Evolutionary conservation across 2,329 filamentous ascomycete species (phyloP).

Genomic region (Nigrospora sphaerica): DNA sequence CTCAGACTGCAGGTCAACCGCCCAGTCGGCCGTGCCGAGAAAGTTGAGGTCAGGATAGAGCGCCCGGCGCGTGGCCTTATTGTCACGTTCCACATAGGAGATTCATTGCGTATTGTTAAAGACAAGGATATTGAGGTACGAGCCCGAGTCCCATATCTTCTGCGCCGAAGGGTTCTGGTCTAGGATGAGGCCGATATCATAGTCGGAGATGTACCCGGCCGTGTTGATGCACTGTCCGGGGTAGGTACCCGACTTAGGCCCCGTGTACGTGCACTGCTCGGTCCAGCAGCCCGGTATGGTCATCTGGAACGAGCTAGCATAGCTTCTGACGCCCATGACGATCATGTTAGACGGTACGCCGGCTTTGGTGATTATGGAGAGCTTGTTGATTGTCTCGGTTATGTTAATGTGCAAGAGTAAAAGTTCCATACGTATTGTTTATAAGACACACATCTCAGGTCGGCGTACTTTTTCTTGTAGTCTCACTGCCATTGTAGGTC

Average conservation of each 20-base stretch:
- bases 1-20: too few relatives aligned
- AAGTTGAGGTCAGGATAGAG: too few relatives aligned
- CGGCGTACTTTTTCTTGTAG: too few relatives aligned
- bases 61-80: neutral
- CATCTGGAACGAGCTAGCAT: conserved; percentile 27
- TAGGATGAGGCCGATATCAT: conserved; percentile 18
- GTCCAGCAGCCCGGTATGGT: conserved; percentile 13
- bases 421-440: too few relatives aligned
- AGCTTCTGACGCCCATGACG: conserved; percentile 22
- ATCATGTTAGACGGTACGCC: conserved; percentile 21
- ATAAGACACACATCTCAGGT: too few relatives aligned
- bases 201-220: conserved; percentile 22
- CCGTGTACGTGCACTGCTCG: neutral
- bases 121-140: neutral
- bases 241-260: conserved; percentile 9
- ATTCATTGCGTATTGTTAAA: neutral
- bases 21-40: too few relatives aligned
- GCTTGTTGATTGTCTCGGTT: conserved; percentile 25
- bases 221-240: conserved; percentile 20
- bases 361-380: conserved; percentile 29
- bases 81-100: neutral
- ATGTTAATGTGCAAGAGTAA: conserved; percentile 33
- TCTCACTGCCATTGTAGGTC: too few relatives aligned
- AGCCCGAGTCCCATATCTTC: neutral
- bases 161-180: neutral